Conservation (phyloP, 2,329 filamentous ascomycete species). For the Sclerotinia nivalis region DNA sequence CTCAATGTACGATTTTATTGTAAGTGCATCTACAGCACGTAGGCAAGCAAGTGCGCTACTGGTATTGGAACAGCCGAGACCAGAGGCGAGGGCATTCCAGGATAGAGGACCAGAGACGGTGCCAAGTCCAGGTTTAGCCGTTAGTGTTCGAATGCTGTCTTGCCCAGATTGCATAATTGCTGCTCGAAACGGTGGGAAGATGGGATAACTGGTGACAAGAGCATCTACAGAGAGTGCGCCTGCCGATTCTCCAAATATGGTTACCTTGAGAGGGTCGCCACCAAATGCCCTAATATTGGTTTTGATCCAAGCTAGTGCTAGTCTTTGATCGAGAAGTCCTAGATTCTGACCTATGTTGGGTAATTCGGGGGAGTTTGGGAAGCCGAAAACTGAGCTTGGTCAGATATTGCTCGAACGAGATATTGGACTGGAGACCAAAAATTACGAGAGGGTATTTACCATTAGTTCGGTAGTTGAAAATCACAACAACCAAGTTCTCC, state of each 20-base stretch:
- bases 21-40: slow-evolving; percentile 5
- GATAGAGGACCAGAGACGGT: not conserved
- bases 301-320: slow-evolving; percentile 73
- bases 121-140: not conserved
- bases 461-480: slow-evolving; percentile 28
- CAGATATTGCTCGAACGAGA: slow-evolving; percentile 1
- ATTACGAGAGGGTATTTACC: not conserved
- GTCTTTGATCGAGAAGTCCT: slow-evolving; percentile 70
- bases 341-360: slow-evolving; percentile 51
- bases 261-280: slow-evolving; percentile 52
- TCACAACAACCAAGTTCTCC: slow-evolving; percentile 30
- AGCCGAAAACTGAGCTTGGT: slow-evolving; percentile 14
- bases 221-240: slow-evolving; percentile 75
- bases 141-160: slow-evolving; percentile 10
- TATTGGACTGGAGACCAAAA: not conserved
- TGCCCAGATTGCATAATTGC: slow-evolving; percentile 75
- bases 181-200: slow-evolving; percentile 72
- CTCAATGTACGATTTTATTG: slow-evolving; percentile 15
- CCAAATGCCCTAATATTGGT: slow-evolving; percentile 78
- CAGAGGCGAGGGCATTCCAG: slow-evolving; percentile 10
- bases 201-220: slow-evolving; percentile 70
- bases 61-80: not conserved
- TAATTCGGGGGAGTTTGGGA: slow-evolving; percentile 20
- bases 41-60: slow-evolving; percentile 10
- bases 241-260: slow-evolving; percentile 52